Conservation (phyloP, 306 rosid species). For the Purshia tridentata region DNA sequence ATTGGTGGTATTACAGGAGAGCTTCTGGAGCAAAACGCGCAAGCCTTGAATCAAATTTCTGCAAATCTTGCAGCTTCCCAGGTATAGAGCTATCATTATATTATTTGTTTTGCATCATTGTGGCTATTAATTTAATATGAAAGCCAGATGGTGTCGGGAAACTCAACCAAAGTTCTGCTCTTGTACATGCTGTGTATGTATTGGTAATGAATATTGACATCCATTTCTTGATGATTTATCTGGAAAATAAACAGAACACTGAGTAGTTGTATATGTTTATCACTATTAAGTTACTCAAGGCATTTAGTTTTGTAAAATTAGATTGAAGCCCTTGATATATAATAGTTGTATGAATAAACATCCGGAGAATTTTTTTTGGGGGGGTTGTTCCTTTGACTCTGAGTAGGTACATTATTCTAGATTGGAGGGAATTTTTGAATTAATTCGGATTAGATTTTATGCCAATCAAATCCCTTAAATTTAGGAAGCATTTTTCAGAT, state of each 20-base stretch:
- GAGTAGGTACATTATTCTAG: neutral
- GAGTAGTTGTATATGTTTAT: neutral
- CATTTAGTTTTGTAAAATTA: no score
- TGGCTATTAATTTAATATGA: neutral
- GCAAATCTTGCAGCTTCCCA: conserved; percentile 42
- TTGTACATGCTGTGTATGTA: neutral
- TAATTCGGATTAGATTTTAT: no score
- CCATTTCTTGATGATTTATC: neutral
- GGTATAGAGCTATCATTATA: conserved; percentile 26
- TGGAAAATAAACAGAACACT: neutral
- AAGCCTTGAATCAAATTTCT: conserved; percentile 50
- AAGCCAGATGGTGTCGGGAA: neutral
- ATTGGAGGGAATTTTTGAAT: no score
- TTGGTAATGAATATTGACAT: neutral
- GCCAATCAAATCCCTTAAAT: no score
- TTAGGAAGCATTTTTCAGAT: no score
- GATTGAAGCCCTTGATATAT: no score
- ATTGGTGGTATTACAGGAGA: conserved; percentile 52
- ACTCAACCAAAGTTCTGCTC: neutral
- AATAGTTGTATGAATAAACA: no score
- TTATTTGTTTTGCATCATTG: neutral
- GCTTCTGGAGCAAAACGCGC: conserved; percentile 48
- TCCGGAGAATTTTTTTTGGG: neutral
- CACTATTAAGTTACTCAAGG: neutral
- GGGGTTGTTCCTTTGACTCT: no score